Evolutionary conservation across 192 early-diverging fungal species (phyloP), one percentile per base, ranked within the genome.

Genomic region (Gryganskiella cystojenkinii): DNA sequence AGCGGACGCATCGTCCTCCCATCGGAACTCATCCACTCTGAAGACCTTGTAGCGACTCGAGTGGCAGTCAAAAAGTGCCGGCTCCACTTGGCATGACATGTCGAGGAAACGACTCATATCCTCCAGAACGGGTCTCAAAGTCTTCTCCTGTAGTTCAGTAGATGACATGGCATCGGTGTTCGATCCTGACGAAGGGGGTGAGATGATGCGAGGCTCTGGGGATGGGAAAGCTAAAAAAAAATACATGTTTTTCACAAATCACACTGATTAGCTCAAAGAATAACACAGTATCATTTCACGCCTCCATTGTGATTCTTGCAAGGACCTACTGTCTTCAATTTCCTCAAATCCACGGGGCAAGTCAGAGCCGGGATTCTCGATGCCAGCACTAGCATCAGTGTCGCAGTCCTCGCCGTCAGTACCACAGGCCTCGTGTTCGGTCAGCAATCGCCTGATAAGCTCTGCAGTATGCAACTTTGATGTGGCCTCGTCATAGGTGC

Each of bases 1-100:
- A 4, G 78, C 75, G 4, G 76, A 83, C 3, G 86, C 87, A 46
- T 89, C 84, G 17, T 87, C 84, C 70, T 87, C 86, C 87, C 87
- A 89, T 5, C 83, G 75, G 66, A 86, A 89, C 40, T 89, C 86
- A 22, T 79, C 63, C 24, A 89, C 67, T 35, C 73, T 80, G 40
- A 84, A 85, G 47, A 83, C 82, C 1, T 46, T 56, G 44, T 81
- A 76, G n/a, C 71, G 67, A 24, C 50, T 68, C 15, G 78, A 66
- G 17, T 69, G 63, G 15, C 61, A 56, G 17, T 82, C 75, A 44
- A 87, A 87, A 2, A 70, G 33, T 4, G 67, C 78, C 4, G 64
- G 82, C 30, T 75, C 53, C 0, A 84, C 63, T 11, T 68, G 65
- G 10, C 59, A 56, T 25, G 56, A 33, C 31, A 71, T 57, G 51